Evolutionary conservation across 2,329 filamentous ascomycete genomes (phyloP).

Genomic region (Xylaria sp.): DNA sequence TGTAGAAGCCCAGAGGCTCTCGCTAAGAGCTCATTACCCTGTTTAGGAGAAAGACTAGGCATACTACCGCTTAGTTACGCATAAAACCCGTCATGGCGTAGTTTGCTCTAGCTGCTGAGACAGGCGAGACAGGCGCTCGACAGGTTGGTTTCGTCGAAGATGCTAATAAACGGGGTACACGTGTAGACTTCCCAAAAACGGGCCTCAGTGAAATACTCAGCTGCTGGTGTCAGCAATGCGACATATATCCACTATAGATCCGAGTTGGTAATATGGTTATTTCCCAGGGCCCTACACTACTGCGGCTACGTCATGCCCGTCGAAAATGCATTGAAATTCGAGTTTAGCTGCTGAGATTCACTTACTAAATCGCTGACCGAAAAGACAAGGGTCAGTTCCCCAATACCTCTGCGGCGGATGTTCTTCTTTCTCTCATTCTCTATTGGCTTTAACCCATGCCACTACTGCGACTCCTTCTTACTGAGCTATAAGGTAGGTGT

Average conservation of each 20-base stretch:
- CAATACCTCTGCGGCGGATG: conserved; percentile 8
- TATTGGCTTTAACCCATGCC: neutral
- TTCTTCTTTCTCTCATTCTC: neutral
- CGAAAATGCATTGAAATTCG: neutral
- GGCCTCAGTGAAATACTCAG: neutral
- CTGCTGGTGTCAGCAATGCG: conserved; percentile 22
- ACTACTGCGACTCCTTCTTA: conserved; percentile 5
- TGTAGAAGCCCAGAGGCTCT: neutral
- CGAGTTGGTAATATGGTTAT: conserved; percentile 1
- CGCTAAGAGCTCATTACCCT: neutral
- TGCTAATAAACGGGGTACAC: neutral
- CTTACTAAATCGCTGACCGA: conserved; percentile 20
- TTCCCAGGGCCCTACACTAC: neutral
- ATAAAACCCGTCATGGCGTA: neutral
- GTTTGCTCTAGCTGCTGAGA: neutral
- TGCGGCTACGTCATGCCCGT: conserved; percentile 27
- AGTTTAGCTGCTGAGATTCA: neutral
- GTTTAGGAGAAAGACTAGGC: neutral
- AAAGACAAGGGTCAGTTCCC: neutral
- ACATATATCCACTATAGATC: conserved; percentile 7
- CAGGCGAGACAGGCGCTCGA: neutral
- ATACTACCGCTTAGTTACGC: neutral
- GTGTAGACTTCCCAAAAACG: conserved; percentile 1
- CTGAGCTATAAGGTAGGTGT: neutral
- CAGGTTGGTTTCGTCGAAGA: neutral